Percentiles rank a stretch among this genome's conserved stretches.
Conservation (phyloP, 441 rosid genomes). For the Manihot esculenta region DNA sequence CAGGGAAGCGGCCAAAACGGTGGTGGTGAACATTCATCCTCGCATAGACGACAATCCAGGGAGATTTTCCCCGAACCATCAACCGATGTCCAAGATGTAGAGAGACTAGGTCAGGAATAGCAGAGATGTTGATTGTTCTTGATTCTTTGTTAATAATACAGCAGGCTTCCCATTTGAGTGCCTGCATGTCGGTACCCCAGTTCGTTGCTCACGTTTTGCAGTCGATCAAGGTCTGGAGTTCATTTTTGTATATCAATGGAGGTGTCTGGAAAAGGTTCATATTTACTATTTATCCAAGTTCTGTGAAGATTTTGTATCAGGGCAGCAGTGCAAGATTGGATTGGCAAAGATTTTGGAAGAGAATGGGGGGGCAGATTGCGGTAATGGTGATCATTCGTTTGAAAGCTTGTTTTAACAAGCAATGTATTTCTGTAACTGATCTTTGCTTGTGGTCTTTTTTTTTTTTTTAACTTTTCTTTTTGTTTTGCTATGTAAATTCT, state of each 20-base stretch:
- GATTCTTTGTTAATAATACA: conserved; percentile 71
- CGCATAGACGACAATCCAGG: conserved; percentile 59
- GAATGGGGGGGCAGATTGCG: conserved; percentile 14
- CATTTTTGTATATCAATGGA: not conserved
- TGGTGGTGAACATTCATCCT: conserved; percentile 65
- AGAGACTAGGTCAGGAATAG: conserved; percentile 47
- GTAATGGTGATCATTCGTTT: conserved; percentile 29
- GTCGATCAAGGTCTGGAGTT: conserved; percentile 22
- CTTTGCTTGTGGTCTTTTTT: conserved; percentile 20
- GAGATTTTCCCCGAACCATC: conserved; percentile 87
- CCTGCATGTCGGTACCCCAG: conserved; percentile 28
- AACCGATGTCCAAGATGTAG: conserved; percentile 40
- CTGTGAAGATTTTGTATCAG: conserved; percentile 7
- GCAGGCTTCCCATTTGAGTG: conserved; percentile 48
- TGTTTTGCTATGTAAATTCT: conserved; percentile 31
- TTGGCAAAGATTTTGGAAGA: too few relatives aligned
- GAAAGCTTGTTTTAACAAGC: conserved; percentile 40
- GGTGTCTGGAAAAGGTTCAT: conserved; percentile 7
- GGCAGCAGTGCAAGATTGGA: conserved; percentile 13
- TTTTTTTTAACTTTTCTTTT: conserved; percentile 13
- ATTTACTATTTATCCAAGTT: too few relatives aligned
- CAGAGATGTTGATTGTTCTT: conserved; percentile 27
- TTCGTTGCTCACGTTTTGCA: conserved; percentile 27
- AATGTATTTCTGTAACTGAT: conserved; percentile 35
- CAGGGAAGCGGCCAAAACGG: conserved; percentile 58